A percentile compares a stretch with the other conserved stretches of the same genome.
These are phyloP conservation scores for Tetraselmis striata DNA, from an alignment of 139 green algal species.

Conservation along the genomic window DNA sequence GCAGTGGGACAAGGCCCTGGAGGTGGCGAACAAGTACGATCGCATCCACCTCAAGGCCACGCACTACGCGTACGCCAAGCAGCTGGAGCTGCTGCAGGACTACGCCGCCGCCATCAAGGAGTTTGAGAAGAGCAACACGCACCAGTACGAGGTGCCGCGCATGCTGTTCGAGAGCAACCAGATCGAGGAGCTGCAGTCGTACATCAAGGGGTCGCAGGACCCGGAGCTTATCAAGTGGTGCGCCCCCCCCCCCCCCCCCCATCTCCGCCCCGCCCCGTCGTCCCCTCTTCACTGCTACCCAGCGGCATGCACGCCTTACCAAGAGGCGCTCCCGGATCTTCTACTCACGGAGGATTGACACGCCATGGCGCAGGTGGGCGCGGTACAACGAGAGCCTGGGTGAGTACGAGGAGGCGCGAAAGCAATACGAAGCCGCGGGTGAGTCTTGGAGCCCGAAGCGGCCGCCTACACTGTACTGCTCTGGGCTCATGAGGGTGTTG, in stretches of 20 bases:
- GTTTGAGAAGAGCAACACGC: conserved; percentile 46
- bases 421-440: conserved; percentile 49
- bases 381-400: conserved; percentile 58
- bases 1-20: conserved; percentile 65
- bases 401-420: conserved; percentile 49
- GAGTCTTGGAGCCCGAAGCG: not conserved
- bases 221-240: not conserved
- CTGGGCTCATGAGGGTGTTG: too few relatives aligned
- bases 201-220: conserved; percentile 26
- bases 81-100: conserved; percentile 44
- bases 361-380: conserved; percentile 74
- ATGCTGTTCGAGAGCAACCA: conserved; percentile 54
- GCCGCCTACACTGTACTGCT: not conserved
- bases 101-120: conserved; percentile 40
- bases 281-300: too few relatives aligned
- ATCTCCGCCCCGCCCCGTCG: too few relatives aligned
- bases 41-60: conserved; percentile 60
- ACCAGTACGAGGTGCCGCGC: conserved; percentile 51
- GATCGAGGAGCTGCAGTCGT: conserved; percentile 48
- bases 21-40: conserved; percentile 62
- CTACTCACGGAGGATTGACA: too few relatives aligned
- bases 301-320: too few relatives aligned
- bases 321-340: too few relatives aligned
- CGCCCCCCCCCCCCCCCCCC: too few relatives aligned
- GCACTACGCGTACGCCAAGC: conserved; percentile 57